Evolutionary conservation across 1,139 yeast genomes (phyloP).

Genomic region (Arxiozyma telluris): DNA sequence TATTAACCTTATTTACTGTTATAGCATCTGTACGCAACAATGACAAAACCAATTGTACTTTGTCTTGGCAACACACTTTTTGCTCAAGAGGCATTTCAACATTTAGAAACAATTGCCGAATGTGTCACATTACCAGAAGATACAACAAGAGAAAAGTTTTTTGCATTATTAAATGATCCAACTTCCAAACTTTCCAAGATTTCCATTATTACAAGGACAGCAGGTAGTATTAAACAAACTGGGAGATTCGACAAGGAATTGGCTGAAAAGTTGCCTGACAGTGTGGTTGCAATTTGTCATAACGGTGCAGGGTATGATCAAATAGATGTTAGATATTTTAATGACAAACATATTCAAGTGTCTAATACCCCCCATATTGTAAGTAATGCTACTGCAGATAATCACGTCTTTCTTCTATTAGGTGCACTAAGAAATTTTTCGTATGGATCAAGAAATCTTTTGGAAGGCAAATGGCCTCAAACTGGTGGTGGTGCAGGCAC

Average conservation of each 20-base stretch:
- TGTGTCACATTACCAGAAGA: conserved; percentile 38
- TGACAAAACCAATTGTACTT: conserved; percentile 44
- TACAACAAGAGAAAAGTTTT: conserved; percentile 44
- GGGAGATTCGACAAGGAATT: conserved; percentile 76
- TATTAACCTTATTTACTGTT: too few species aligned
- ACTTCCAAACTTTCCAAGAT: conserved; percentile 38
- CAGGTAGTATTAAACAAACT: conserved; percentile 40
- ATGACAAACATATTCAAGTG: conserved; percentile 44
- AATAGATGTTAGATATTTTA: conserved; percentile 42
- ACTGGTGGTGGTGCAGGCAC: conserved; percentile 36
- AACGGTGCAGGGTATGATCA: conserved; percentile 95
- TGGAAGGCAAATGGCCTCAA: conserved; percentile 48
- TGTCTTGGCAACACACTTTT: conserved; percentile 47
- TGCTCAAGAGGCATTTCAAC: conserved; percentile 51
- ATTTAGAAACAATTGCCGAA: conserved; percentile 40
- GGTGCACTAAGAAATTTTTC: conserved; percentile 63
- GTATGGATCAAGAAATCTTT: conserved; percentile 39
- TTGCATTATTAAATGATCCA: conserved; percentile 39
- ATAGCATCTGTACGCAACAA: neutral
- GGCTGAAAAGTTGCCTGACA: conserved; percentile 47
- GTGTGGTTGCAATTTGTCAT: conserved; percentile 61
- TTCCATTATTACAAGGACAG: conserved; percentile 45
- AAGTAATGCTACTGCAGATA: conserved; percentile 75
- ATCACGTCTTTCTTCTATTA: conserved; percentile 57
- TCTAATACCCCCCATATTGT: conserved; percentile 68